A percentile compares a stretch with the other conserved stretches of the same genome.
These are phyloP conservation scores for Eutrema yunnanense DNA, from an alignment of 345 rosid species.

Conservation along the genomic window DNA sequence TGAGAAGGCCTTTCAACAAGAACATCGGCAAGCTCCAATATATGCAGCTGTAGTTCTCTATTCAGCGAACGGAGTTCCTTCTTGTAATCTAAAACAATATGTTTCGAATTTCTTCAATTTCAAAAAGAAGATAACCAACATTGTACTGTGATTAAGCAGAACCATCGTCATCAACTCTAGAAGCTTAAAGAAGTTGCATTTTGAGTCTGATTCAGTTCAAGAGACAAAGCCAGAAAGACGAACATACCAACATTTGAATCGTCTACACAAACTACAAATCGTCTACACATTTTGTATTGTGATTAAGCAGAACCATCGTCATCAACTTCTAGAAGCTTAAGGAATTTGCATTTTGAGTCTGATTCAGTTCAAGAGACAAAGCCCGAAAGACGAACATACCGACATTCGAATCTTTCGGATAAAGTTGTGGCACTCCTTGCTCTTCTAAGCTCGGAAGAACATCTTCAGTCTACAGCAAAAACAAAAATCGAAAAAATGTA, in stretches of 20 bases:
- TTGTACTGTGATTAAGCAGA: too few species aligned
- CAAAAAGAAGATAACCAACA: not conserved
- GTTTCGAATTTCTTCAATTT: not conserved
- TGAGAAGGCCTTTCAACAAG: conserved; percentile 96
- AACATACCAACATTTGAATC: too few species aligned
- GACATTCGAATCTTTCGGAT: conserved; percentile 59
- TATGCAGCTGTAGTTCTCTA: conserved; percentile 84
- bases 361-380: not conserved
- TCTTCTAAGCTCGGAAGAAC: conserved; percentile 89
- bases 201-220: too few species aligned
- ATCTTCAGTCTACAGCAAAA: conserved; percentile 57
- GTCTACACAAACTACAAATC: too few species aligned
- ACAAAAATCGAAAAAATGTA: not conserved
- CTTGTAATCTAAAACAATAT: conserved; percentile 57
- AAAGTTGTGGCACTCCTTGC: conserved; percentile 74
- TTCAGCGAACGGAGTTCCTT: conserved; percentile 70
- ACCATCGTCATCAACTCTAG: too few species aligned
- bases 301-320: not conserved
- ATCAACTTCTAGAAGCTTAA: not conserved
- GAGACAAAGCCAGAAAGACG: too few species aligned
- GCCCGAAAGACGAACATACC: conserved; percentile 33
- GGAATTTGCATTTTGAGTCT: not conserved
- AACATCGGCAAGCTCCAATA: conserved; percentile 89
- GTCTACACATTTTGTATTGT: not conserved
- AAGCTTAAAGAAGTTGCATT: too few species aligned